A percentile compares a stretch with the other conserved stretches of the same genome.
These are phyloP conservation scores for Colletotrichum costaricense DNA, from an alignment of 2,329 filamentous ascomycete species.

Conservation along the genomic window DNA sequence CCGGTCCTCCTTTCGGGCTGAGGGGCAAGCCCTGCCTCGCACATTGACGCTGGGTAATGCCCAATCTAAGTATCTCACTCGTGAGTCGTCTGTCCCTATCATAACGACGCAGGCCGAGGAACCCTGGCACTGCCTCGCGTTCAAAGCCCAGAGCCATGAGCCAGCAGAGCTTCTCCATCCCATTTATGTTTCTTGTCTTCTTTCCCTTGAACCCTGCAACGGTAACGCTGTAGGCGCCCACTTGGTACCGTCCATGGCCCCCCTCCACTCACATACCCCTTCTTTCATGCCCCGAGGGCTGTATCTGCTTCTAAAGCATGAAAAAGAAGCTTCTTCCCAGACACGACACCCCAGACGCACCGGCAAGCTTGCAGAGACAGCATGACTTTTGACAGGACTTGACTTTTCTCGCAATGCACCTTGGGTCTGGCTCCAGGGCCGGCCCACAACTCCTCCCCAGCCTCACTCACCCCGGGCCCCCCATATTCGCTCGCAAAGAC, in stretches of 20 bases:
- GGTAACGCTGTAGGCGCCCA: constrained; percentile 1
- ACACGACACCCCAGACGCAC: constrained; percentile 28
- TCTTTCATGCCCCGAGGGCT: constrained; percentile 23
- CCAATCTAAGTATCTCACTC: background rate
- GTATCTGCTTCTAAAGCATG: constrained; percentile 29
- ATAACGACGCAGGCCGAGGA: background rate
- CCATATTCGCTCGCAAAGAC: background rate
- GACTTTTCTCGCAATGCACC: constrained; percentile 24
- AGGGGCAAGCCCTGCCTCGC: background rate
- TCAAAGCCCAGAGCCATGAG: background rate
- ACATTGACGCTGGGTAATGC: background rate
- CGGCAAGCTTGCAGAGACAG: constrained; percentile 18
- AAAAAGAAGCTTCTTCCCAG: constrained; percentile 27
- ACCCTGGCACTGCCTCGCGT: constrained; percentile 3
- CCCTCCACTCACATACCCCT: background rate
- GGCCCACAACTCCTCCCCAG: background rate
- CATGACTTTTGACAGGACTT: constrained; percentile 25
- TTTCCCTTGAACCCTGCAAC: background rate
- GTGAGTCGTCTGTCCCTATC: background rate
- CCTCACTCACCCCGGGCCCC: too few species aligned
- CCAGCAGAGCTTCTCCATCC: constrained; percentile 8
- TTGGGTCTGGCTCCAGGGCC: constrained; percentile 7
- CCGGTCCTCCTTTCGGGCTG: background rate
- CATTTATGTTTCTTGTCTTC: constrained; percentile 21
- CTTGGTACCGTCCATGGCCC: constrained; percentile 21